Evolutionary conservation across 139 green algal genomes (phyloP).

Genomic region (Desmodesmus armatus): DNA sequence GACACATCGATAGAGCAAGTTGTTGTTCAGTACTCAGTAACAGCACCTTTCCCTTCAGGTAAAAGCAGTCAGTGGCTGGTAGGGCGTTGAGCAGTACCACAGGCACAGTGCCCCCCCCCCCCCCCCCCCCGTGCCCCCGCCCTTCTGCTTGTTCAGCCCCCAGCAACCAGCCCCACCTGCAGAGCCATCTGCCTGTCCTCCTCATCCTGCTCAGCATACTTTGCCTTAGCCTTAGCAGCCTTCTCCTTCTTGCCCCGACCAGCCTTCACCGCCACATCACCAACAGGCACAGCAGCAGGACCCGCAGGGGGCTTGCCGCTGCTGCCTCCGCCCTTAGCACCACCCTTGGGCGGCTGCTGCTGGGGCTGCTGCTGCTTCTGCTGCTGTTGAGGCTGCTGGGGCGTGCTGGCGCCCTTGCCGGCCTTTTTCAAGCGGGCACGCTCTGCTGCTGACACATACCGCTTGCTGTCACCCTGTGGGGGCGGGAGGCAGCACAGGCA

Average conservation of each 20-base stretch:
- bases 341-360: slow-evolving; percentile 36
- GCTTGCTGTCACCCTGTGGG: slow-evolving; percentile 39
- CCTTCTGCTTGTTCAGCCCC: too few species aligned
- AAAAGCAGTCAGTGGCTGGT: not conserved
- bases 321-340: not conserved
- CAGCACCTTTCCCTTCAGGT: too few species aligned
- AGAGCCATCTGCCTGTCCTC: slow-evolving; percentile 89
- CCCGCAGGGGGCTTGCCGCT: slow-evolving; percentile 36
- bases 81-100: not conserved
- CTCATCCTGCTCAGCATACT: slow-evolving; percentile 95
- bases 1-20: not conserved
- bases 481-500: not conserved
- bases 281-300: slow-evolving; percentile 20
- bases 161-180: slow-evolving; percentile 37
- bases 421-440: slow-evolving; percentile 68
- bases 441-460: slow-evolving; percentile 80
- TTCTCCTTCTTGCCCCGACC: slow-evolving; percentile 88
- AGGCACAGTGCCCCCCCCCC: not conserved
- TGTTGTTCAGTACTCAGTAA: too few species aligned
- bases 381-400: slow-evolving; percentile 37
- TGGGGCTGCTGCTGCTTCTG: slow-evolving; percentile 34
- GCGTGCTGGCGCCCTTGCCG: not conserved
- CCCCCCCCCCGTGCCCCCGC: not conserved
- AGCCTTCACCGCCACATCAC: slow-evolving; percentile 23
- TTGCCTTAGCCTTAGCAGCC: slow-evolving; percentile 71